These are phyloP conservation scores for Flaveria trinervia DNA, from an alignment of 129 eudicot species.

Conservation along the genomic window DNA sequence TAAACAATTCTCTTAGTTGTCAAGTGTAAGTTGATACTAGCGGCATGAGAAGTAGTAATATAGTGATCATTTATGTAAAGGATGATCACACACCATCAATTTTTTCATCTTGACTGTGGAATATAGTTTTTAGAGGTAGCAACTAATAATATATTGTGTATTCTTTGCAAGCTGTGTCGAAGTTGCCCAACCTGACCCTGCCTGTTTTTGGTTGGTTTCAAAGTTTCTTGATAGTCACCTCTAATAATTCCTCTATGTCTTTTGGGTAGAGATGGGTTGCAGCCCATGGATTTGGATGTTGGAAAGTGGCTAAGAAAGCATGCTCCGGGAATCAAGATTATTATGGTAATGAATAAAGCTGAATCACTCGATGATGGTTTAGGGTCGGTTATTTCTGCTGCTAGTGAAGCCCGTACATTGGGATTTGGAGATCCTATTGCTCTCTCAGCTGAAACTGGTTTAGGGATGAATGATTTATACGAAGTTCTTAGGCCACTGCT, in stretches of 20 bases:
- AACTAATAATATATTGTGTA: slow-evolving; percentile 4
- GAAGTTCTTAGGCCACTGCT: slow-evolving; percentile 75
- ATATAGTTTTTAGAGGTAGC: background rate
- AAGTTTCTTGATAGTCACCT: background rate
- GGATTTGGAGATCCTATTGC: slow-evolving; percentile 97
- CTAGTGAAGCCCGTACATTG: slow-evolving; percentile 77
- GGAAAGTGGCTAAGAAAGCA: slow-evolving; percentile 93
- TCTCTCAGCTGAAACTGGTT: slow-evolving; percentile 95
- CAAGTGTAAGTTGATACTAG: background rate
- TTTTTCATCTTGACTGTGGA: background rate
- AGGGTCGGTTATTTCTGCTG: slow-evolving; percentile 73
- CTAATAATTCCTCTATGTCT: slow-evolving; percentile 11
- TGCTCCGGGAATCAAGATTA: slow-evolving; percentile 72
- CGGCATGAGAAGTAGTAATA: background rate
- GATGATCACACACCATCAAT: background rate
- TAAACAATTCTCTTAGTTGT: background rate
- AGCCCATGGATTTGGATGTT: slow-evolving; percentile 95
- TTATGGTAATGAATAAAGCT: slow-evolving; percentile 89
- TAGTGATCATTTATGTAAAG: background rate
- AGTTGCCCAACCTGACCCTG: background rate
- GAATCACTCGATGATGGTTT: slow-evolving; percentile 74
- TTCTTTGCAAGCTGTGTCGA: background rate
- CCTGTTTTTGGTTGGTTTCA: background rate
- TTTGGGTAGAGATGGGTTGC: slow-evolving; percentile 75
- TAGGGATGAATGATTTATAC: slow-evolving; percentile 77